Conservation (phyloP, 306 rosid species). For the Sphenostylis stenocarpa region DNA sequence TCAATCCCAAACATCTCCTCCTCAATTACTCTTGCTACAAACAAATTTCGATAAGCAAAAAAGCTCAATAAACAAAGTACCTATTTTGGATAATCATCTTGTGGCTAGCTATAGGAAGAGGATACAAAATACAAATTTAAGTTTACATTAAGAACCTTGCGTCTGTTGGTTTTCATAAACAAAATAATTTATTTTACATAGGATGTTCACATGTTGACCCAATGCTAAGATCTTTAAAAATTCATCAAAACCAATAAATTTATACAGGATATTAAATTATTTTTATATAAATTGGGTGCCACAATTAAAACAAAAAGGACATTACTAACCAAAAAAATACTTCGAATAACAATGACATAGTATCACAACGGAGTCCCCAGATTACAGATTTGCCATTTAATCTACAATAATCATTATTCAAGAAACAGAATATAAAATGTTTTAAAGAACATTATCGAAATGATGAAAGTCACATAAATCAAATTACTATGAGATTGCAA, state of each 20-base stretch:
- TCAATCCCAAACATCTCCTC: constrained; percentile 96
- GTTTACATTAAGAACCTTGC: constrained; percentile 16
- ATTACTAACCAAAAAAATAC: neutral
- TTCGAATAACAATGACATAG: neutral
- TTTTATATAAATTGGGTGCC: neutral
- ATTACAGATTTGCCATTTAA: neutral
- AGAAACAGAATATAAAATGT: constrained; percentile 17
- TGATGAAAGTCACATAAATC: constrained; percentile 5
- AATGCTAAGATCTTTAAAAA: constrained; percentile 16
- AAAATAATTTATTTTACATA: constrained; percentile 12
- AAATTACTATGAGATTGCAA: neutral
- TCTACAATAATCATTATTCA: constrained; percentile 1
- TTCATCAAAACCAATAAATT: constrained; percentile 8
- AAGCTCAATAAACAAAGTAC: constrained; percentile 22
- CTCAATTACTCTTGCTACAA: constrained; percentile 90
- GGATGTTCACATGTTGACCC: constrained; percentile 30
- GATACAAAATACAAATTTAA: neutral
- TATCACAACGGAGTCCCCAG: neutral
- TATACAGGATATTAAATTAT: neutral
- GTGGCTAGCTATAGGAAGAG: constrained; percentile 22
- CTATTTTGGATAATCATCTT: constrained; percentile 13
- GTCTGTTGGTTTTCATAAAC: constrained; percentile 5
- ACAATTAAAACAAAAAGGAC: constrained; percentile 10
- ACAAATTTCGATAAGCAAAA: constrained; percentile 21
- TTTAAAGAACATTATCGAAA: neutral